Conservation (phyloP, 2,329 filamentous ascomycete species). For the Aspergillus sp. region DNA sequence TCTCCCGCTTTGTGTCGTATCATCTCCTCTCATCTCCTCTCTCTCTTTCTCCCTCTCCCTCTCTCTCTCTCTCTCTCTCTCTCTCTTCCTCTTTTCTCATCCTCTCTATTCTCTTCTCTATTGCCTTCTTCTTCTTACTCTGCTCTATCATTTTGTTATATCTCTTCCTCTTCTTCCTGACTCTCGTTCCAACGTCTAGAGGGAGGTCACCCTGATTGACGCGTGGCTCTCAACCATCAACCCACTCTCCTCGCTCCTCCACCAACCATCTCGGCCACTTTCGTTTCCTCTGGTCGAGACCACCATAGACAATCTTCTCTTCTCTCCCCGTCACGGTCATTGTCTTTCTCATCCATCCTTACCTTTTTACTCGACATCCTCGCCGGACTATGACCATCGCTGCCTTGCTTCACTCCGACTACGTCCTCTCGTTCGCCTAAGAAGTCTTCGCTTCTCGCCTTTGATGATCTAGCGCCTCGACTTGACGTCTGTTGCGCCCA, state of each 20-base stretch:
- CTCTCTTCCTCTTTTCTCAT: constrained; percentile 1
- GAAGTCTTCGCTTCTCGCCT: constrained; percentile 4
- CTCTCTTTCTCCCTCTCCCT: background rate
- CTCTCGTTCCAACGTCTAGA: background rate
- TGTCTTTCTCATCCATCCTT: background rate
- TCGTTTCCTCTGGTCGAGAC: background rate
- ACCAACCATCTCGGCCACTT: background rate
- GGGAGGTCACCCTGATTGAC: constrained; percentile 8
- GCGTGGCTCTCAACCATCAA: constrained; percentile 10
- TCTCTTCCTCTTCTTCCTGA: background rate
- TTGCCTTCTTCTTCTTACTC: background rate
- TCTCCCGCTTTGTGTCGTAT: constrained; percentile 1
- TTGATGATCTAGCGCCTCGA: constrained; percentile 25
- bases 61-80: constrained; percentile 2
- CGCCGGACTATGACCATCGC: constrained; percentile 17
- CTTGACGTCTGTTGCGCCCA: constrained; percentile 30
- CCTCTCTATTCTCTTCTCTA: constrained; percentile 1
- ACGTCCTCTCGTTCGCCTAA: constrained; percentile 12
- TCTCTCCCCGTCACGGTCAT: no score
- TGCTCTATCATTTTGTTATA: constrained; percentile 1
- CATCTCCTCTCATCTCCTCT: background rate
- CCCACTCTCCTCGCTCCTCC: background rate
- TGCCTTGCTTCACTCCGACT: constrained; percentile 7
- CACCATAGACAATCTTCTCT: no score
- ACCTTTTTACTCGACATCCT: constrained; percentile 4